A percentile compares a stretch with the other conserved stretches of the same genome.
These are phyloP conservation scores for Xylaria hypoxylon DNA, from an alignment of 2,329 filamentous ascomycete species.

Conservation along the genomic window DNA sequence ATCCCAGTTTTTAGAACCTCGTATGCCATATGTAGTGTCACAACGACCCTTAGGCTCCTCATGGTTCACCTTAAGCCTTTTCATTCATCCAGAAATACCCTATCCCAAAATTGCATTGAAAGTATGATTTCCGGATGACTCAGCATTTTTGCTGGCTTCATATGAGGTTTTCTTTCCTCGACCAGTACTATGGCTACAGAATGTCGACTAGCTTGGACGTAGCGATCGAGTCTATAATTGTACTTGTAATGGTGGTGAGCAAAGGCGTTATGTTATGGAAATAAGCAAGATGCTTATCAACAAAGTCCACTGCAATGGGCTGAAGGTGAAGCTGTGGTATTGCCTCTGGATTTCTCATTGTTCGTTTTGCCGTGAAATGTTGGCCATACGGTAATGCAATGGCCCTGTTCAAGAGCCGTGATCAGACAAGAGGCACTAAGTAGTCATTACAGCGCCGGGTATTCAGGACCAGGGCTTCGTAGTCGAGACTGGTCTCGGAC, in stretches of 20 bases:
- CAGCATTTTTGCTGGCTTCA: background rate
- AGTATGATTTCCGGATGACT: background rate
- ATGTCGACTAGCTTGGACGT: background rate
- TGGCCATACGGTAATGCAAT: background rate
- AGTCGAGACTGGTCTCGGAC: no score
- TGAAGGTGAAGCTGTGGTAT: background rate
- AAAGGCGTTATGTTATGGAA: background rate
- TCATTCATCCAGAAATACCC: background rate
- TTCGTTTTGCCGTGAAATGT: background rate
- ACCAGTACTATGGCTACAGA: background rate
- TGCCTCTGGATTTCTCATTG: background rate
- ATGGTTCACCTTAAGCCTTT: background rate
- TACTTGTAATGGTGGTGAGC: background rate
- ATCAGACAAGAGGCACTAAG: no score
- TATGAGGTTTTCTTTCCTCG: background rate
- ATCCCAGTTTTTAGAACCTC: background rate
- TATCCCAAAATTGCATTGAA: slow-evolving; percentile 4
- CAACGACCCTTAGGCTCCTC: background rate
- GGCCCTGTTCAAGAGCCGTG: background rate
- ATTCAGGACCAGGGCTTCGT: no score
- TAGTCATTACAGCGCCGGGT: no score
- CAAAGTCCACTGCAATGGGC: background rate
- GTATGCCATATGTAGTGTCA: background rate
- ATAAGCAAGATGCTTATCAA: background rate
- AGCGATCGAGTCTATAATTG: background rate